Conservation (phyloP, 371 early-diverging fungal genomes). For the Zopfochytrium polystomum region DNA sequence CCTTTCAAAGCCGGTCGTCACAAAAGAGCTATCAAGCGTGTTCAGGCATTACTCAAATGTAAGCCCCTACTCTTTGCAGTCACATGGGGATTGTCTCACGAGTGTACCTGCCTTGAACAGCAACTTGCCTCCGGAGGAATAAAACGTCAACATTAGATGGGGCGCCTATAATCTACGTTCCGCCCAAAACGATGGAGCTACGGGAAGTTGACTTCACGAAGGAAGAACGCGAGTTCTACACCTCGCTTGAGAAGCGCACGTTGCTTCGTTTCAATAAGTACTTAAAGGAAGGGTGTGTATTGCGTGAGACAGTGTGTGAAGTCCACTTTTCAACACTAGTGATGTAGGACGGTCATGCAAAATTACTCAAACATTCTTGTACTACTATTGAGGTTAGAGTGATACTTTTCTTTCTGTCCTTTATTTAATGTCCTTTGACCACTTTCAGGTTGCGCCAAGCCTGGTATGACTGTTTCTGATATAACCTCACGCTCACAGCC, state of each 20-base stretch:
- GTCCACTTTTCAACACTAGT: background rate
- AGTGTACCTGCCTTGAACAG: too few relatives aligned
- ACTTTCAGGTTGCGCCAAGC: too few relatives aligned
- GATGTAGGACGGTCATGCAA: slow-evolving; percentile 36
- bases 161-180: slow-evolving; percentile 61
- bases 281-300: slow-evolving; percentile 23
- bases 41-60: slow-evolving; percentile 24
- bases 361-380: slow-evolving; percentile 44
- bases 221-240: slow-evolving; percentile 63
- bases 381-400: slow-evolving; percentile 36
- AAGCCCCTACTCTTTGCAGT: too few relatives aligned
- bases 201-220: slow-evolving; percentile 49
- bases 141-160: slow-evolving; percentile 64
- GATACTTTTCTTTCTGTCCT: too few relatives aligned
- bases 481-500: too few relatives aligned
- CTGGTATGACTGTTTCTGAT: too few relatives aligned
- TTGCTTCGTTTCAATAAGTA: slow-evolving; percentile 31
- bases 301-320: background rate
- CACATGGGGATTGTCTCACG: too few relatives aligned
- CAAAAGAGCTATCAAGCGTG: slow-evolving; percentile 20
- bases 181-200: slow-evolving; percentile 55
- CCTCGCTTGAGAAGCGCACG: slow-evolving; percentile 53
- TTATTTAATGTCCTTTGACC: too few relatives aligned
- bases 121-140: slow-evolving; percentile 71
- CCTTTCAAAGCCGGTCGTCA: slow-evolving; percentile 23